Percentiles rank a stretch among this genome's conserved stretches.
Conservation (phyloP, 306 rosid species). For the Pyrus betulifolia region DNA sequence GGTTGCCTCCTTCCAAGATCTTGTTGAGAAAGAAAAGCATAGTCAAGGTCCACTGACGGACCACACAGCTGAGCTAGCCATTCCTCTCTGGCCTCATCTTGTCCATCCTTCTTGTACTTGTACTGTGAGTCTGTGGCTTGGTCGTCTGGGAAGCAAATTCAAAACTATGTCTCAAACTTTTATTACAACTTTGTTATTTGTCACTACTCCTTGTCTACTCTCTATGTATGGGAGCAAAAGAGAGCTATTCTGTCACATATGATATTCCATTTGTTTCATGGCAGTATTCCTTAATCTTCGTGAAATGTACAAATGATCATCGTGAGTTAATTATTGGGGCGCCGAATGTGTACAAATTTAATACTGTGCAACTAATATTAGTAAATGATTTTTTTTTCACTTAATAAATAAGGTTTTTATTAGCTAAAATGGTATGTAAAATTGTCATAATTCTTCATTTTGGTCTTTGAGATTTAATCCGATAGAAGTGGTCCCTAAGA, state of each 20-base stretch:
- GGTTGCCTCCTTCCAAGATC: conserved; percentile 41
- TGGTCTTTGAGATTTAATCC: too few relatives aligned
- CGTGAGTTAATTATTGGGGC: too few relatives aligned
- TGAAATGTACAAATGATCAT: too few relatives aligned
- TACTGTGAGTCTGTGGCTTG: not conserved
- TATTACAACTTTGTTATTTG: not conserved
- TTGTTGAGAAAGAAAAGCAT: conserved; percentile 70
- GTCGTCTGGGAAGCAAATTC: not conserved
- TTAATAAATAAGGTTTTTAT: too few relatives aligned
- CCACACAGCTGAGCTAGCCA: not conserved
- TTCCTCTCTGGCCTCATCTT: not conserved
- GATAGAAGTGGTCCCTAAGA: too few relatives aligned
- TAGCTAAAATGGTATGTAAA: too few relatives aligned
- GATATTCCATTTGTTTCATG: not conserved
- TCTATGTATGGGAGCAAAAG: not conserved
- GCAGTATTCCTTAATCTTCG: too few relatives aligned
- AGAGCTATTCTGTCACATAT: not conserved
- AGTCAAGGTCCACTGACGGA: conserved; percentile 38
- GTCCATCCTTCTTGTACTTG: not conserved
- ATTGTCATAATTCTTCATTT: too few relatives aligned
- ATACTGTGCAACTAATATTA: too few relatives aligned
- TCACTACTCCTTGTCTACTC: not conserved
- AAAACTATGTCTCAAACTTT: not conserved
- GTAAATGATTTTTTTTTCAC: too few relatives aligned
- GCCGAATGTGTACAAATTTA: too few relatives aligned